Conservation (phyloP, 305 asterid species). For the Fraxinus sp. region DNA sequence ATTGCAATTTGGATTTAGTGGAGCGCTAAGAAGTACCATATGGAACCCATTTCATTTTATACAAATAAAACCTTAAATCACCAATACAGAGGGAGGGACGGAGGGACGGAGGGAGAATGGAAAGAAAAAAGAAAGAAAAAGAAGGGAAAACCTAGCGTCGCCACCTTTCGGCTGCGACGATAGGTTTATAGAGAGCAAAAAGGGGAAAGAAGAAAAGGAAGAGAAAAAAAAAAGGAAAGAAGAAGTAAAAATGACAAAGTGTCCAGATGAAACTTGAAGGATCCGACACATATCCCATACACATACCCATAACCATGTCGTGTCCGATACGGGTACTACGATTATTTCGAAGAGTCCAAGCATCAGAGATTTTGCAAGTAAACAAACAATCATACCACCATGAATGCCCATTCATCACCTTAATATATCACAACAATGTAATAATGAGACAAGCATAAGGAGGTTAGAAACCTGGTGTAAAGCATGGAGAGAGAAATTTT, state of each 20-base stretch:
- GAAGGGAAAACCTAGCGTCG: not conserved
- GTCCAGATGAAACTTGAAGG: not conserved
- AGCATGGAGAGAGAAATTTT: not conserved
- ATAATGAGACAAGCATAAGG: not conserved
- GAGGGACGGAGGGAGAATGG: no score
- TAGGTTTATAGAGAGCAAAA: not conserved
- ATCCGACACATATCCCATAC: not conserved
- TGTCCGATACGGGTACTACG: not conserved
- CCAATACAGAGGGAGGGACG: not conserved
- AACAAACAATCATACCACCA: not conserved
- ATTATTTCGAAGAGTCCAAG: not conserved
- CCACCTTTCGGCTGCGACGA: not conserved
- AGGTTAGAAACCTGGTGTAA: not conserved
- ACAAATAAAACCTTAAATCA: not conserved
- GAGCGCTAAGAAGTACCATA: no score
- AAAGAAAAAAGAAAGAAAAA: not conserved
- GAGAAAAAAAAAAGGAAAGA: no score
- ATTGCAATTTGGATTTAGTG: not conserved
- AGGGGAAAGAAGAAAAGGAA: not conserved
- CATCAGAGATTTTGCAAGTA: not conserved
- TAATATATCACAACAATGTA: slow-evolving; percentile 11
- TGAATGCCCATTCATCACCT: slow-evolving; percentile 2
- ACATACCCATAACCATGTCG: no score
- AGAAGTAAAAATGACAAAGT: no score
- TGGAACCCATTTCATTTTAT: not conserved